These are phyloP conservation scores for Cyclotella sp. DNA, from an alignment of 108 stramenopile genomes.

Conservation along the genomic window DNA sequence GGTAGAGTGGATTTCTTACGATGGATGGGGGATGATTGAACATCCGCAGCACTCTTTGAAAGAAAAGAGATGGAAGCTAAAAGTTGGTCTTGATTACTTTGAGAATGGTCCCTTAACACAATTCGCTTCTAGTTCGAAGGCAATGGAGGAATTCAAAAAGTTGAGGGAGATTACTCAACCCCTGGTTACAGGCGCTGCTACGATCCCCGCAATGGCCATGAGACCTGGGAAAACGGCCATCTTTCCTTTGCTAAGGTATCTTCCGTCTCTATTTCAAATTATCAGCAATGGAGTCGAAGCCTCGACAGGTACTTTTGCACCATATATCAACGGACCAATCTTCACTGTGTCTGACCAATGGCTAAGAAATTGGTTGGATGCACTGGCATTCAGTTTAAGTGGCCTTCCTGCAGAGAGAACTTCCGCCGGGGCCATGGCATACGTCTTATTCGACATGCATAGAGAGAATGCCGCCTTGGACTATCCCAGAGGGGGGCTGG, in stretches of 20 bases:
- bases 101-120: conserved; percentile 71
- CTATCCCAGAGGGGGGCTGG: conserved; percentile 89
- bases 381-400: conserved; percentile 90
- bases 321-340: conserved; percentile 80
- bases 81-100: conserved; percentile 77
- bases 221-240: conserved; percentile 68
- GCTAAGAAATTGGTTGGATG: conserved; percentile 91
- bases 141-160: conserved; percentile 68
- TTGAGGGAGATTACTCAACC: conserved; percentile 62
- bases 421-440: conserved; percentile 92
- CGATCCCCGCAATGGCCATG: conserved; percentile 89
- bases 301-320: conserved; percentile 74
- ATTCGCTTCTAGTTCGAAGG: conserved; percentile 68
- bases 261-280: conserved; percentile 66
- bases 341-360: conserved; percentile 80
- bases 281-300: conserved; percentile 66
- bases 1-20: conserved; percentile 89
- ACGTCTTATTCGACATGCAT: conserved; percentile 92
- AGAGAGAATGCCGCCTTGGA: conserved; percentile 83
- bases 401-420: conserved; percentile 90
- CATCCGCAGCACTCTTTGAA: conserved; percentile 48
- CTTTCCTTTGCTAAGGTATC: conserved; percentile 74
- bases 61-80: conserved; percentile 79
- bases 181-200: conserved; percentile 65
- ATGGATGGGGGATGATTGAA: conserved; percentile 94